Base-by-base conservation (phyloP, 495 filamentous ascomycete genomes). In the Penicillium waksmanii region DNA sequence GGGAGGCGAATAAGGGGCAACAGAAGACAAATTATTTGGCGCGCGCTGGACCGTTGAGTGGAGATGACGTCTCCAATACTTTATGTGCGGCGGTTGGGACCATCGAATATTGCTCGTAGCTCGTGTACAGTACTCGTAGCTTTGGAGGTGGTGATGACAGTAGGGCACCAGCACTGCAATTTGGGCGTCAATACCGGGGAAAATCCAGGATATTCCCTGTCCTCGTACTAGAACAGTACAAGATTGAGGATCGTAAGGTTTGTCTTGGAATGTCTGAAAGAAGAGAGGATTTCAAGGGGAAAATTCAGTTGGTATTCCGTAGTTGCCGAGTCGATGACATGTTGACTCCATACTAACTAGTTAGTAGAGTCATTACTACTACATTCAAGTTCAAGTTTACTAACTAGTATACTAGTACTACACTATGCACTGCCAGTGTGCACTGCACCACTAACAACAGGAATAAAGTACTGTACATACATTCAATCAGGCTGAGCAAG, bases 1-100 rank as follows among this genome's bases (percentile, higher is more conserved):
- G 50, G 38, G 51, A 51, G 48, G 42, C 43, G 50, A 50, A 62
- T 50, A 55, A 53, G 51, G 51, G 51, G 51, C 42, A 44, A 44
- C 19, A 44, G 17, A 17, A 44, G 42, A 44, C 42, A 56, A 56
- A 44, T 44, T 17, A 44, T 44, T 44, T 44, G 42, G 42, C 42
- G 46, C 19, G 42, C 46, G 25, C 40, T 46, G 38, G 53, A 47
- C 19, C 40, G 53, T 55, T 56, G 38, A 17, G 38, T 55, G 53
- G 53, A 18, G 42, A 56, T 56, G 53, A 57, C 55, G 55, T 57
- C 55, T 33, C 48, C 21, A 43, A 51, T 15, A 17, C 46, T 48
- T 25, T 48, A 48, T 44, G 54, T 44, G 53, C 53, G 21, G 25
- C 27, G 46, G 46, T 19, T 48, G 19, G 11, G 25, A n/a, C 18